Evolutionary conservation across 2,329 filamentous ascomycete genomes (phyloP).

Genomic region (Neonectria hederae): DNA sequence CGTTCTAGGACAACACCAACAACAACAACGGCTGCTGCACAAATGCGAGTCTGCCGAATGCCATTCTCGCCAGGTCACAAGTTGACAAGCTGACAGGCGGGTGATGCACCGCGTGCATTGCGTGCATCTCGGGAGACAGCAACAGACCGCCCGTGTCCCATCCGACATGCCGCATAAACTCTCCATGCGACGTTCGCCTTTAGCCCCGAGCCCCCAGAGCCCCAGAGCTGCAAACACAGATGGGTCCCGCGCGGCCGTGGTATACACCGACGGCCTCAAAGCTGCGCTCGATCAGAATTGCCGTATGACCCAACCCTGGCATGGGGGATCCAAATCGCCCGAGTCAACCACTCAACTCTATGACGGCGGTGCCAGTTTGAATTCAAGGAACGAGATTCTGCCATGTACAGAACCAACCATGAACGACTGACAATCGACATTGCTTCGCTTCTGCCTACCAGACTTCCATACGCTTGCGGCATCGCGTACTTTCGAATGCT

Average conservation of each 20-base stretch:
- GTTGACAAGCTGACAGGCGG: not conserved
- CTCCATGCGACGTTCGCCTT: slow-evolving; percentile 15
- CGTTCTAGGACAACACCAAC: not conserved
- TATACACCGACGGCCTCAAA: slow-evolving; percentile 35
- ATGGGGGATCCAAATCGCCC: slow-evolving; percentile 34
- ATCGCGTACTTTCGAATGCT: slow-evolving; percentile 25
- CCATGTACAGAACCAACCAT: slow-evolving; percentile 11
- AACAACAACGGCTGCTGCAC: slow-evolving; percentile 7
- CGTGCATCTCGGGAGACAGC: slow-evolving; percentile 35
- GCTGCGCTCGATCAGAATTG: slow-evolving; percentile 42
- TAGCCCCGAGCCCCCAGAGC: not conserved
- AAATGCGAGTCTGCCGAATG: slow-evolving; percentile 20
- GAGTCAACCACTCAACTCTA: slow-evolving; percentile 31
- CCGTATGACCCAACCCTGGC: slow-evolving; percentile 30
- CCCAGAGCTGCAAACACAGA: slow-evolving; percentile 7
- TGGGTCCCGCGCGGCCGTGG: slow-evolving; percentile 20
- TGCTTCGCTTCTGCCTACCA: slow-evolving; percentile 14
- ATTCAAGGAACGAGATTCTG: not conserved
- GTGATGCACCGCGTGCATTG: slow-evolving; percentile 20
- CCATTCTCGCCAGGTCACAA: slow-evolving; percentile 1
- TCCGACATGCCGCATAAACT: slow-evolving; percentile 21
- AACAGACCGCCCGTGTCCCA: slow-evolving; percentile 22
- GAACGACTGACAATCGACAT: not conserved
- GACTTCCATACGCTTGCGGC: slow-evolving; percentile 19
- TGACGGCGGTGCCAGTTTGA: slow-evolving; percentile 2